A percentile compares a stretch with the other conserved stretches of the same genome.
Evolutionary conservation across 164 flowering plant species (phyloP).

Genomic region (Paratinospora sagittata): DNA sequence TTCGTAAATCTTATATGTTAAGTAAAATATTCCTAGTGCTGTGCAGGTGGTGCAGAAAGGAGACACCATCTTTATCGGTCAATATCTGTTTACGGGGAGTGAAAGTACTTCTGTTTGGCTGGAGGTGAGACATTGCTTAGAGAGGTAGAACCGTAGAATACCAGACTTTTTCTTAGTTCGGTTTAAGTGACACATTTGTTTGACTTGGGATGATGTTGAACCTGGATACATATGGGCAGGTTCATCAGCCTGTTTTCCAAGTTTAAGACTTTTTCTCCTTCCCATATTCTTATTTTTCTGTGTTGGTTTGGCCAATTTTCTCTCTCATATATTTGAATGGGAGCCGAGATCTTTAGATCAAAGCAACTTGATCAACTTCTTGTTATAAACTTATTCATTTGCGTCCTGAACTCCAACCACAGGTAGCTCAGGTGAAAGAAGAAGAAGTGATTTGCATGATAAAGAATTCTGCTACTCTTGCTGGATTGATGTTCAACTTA

Average conservation of each 20-base stretch:
- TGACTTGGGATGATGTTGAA: constrained; percentile 1
- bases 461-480: constrained; percentile 72
- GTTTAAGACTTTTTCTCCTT: background rate
- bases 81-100: constrained; percentile 95
- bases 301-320: background rate
- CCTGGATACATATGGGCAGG: background rate
- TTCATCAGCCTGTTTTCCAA: background rate
- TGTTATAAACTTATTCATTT: constrained; percentile 4
- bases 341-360: constrained; percentile 7
- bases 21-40: constrained; percentile 5
- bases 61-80: constrained; percentile 89
- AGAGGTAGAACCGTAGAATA: background rate
- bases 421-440: constrained; percentile 71
- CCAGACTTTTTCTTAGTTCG: background rate
- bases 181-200: background rate
- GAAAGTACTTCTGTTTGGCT: constrained; percentile 98
- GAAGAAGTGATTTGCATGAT: constrained; percentile 67
- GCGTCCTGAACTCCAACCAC: constrained; percentile 11
- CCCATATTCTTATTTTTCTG: background rate
- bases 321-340: background rate
- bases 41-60: constrained; percentile 83
- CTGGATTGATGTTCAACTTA: constrained; percentile 72
- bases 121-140: constrained; percentile 53
- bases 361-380: background rate
- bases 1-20: background rate